Conservation (phyloP, 1,284 basidiomycete genomes). For the Trametes versicolor region DNA sequence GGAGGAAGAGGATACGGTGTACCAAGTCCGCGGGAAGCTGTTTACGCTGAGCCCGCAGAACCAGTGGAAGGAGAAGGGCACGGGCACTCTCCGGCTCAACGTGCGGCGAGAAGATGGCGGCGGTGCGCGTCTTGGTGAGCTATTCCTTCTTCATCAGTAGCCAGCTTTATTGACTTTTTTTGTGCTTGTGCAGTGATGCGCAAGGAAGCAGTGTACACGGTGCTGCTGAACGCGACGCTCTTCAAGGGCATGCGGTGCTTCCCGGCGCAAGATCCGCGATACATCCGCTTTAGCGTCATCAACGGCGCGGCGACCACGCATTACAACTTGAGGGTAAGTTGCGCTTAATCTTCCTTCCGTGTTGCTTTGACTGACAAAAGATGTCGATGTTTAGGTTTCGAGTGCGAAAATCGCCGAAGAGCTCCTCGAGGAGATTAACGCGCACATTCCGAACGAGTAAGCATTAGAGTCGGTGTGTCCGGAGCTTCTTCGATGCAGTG, state of each 20-base stretch:
- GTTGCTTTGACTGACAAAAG: not conserved
- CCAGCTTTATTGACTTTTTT: constrained; percentile 4
- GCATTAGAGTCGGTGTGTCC: not conserved
- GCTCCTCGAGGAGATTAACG: constrained; percentile 48
- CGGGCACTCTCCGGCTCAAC: constrained; percentile 85
- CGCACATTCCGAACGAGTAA: constrained; percentile 45
- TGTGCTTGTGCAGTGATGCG: constrained; percentile 93
- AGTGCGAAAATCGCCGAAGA: constrained; percentile 48
- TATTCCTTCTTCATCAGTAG: not conserved
- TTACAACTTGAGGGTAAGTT: constrained; percentile 81
- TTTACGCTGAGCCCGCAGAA: constrained; percentile 74
- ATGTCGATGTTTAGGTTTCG: constrained; percentile 39
- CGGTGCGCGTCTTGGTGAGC: constrained; percentile 79
- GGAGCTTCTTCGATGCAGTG: not conserved
- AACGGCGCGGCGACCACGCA: constrained; percentile 72
- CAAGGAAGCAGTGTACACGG: constrained; percentile 89
- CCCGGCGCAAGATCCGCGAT: constrained; percentile 82
- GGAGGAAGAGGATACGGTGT: constrained; percentile 89
- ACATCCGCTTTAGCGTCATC: constrained; percentile 81
- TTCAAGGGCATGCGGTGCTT: constrained; percentile 89
- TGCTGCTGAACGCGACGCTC: constrained; percentile 87
- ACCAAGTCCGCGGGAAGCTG: constrained; percentile 88
- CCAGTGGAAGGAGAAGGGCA: constrained; percentile 91
- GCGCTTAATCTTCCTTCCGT: constrained; percentile 19
- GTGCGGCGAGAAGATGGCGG: constrained; percentile 73